phyloP scores from a whole-genome alignment of 805 yeast genomes.

The Wickerhamomyces ciferrii region DNA sequence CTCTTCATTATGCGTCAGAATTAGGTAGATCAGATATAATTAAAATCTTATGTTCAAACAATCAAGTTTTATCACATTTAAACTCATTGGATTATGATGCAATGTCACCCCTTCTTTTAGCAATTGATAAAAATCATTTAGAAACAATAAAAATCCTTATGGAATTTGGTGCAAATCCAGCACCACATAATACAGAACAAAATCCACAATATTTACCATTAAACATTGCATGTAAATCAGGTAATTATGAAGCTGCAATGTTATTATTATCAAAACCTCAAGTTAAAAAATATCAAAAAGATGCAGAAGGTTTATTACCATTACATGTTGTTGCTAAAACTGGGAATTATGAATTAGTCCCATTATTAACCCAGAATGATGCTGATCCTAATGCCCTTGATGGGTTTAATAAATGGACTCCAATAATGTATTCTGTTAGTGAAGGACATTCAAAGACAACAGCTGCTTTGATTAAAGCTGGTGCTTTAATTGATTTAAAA shows the following conservation, averaged over 20 bases:
- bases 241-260: constrained; percentile 66
- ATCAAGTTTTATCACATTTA: too few relatives aligned
- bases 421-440: constrained; percentile 83
- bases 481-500: constrained; percentile 61
- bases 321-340: constrained; percentile 84
- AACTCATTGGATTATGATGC: constrained; percentile 62
- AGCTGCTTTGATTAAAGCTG: constrained; percentile 59
- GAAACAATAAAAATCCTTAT: constrained; percentile 47
- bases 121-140: constrained; percentile 66
- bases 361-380: constrained; percentile 64
- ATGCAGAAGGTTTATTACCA: constrained; percentile 88
- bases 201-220: constrained; percentile 69
- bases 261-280: constrained; percentile 26
- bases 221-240: constrained; percentile 84
- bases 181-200: constrained; percentile 41
- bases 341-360: constrained; percentile 68
- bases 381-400: constrained; percentile 76
- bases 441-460: constrained; percentile 78
- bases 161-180: constrained; percentile 40
- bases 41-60: constrained; percentile 28
- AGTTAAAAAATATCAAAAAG: constrained; percentile 39
- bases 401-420: constrained; percentile 89
- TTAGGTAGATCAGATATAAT: constrained; percentile 42
- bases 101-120: constrained; percentile 75
- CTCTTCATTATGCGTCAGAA: constrained; percentile 83